Evolutionary conservation across 1,284 basidiomycete species (phyloP).

Genomic region (Ustilago curta): DNA sequence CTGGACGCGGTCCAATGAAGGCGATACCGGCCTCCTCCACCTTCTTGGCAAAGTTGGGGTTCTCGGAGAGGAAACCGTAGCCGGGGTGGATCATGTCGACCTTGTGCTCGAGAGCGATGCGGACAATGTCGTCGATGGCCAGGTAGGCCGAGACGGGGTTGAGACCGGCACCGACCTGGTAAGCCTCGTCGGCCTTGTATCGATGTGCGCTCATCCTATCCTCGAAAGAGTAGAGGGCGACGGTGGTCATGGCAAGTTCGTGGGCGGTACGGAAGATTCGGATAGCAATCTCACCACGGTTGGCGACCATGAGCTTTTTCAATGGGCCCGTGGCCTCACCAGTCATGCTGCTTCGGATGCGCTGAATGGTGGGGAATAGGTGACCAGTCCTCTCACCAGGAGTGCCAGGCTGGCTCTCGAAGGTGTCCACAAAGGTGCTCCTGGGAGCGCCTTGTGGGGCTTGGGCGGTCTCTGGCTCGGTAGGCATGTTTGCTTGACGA

Average conservation of each 20-base stretch:
- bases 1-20: constrained; percentile 94
- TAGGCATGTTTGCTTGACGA: constrained; percentile 31
- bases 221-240: constrained; percentile 97
- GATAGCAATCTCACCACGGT: constrained; percentile 85
- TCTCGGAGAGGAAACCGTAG: constrained; percentile 98
- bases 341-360: constrained; percentile 59
- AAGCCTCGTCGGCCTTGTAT: constrained; percentile 99
- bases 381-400: constrained; percentile 61
- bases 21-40: constrained; percentile 97
- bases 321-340: constrained; percentile 49
- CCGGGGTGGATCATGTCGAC: constrained; percentile 95
- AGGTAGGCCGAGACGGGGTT: constrained; percentile 97
- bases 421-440: constrained; percentile 63
- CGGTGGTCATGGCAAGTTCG: constrained; percentile 98
- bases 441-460: constrained; percentile 51
- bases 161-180: constrained; percentile 94
- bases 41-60: constrained; percentile 92
- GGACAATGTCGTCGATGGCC: constrained; percentile 95
- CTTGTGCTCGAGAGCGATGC: constrained; percentile 78
- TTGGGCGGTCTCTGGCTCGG: constrained; percentile 52
- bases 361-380: constrained; percentile 64
- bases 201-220: constrained; percentile 97
- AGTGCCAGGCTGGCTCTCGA: constrained; percentile 62
- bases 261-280: constrained; percentile 98
- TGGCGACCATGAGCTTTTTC: constrained; percentile 68